Percentiles rank a stretch among this genome's conserved stretches.
Evolutionary conservation across 164 flowering plant species (phyloP).

Genomic region (Magnolia officinalis): DNA sequence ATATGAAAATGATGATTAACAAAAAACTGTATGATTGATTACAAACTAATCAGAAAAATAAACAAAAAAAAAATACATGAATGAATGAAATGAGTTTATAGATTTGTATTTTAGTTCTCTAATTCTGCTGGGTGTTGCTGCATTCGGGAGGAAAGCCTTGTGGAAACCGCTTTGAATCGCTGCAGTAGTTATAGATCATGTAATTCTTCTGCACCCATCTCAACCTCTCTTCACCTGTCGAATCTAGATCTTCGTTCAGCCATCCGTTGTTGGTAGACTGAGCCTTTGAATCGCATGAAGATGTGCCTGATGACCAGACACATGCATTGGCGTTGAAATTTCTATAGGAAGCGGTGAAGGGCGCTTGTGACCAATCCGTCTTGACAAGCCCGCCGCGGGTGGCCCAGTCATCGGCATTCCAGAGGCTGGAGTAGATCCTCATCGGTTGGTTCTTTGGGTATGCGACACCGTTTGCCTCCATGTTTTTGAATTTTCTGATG

Average conservation of each 20-base stretch:
- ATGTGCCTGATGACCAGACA: constrained; percentile 14
- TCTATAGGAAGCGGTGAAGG: constrained; percentile 24
- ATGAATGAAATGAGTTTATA: background rate
- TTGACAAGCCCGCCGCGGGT: constrained; percentile 26
- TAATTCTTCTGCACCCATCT: constrained; percentile 8
- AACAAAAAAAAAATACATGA: background rate
- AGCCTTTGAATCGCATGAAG: constrained; percentile 18
- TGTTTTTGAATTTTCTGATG: constrained; percentile 21
- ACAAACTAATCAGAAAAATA: too few species aligned
- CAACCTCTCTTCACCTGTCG: background rate
- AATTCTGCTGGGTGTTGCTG: background rate
- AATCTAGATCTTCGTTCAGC: background rate
- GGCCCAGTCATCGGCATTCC: constrained; percentile 32
- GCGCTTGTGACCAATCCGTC: constrained; percentile 25
- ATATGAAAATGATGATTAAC: too few species aligned
- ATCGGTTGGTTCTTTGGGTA: constrained; percentile 25
- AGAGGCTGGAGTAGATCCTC: constrained; percentile 25
- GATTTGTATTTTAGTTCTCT: background rate
- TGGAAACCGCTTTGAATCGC: constrained; percentile 3
- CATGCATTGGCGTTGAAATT: constrained; percentile 21
- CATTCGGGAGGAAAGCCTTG: constrained; percentile 11
- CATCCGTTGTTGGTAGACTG: background rate
- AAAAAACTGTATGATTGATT: too few species aligned
- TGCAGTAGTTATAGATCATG: constrained; percentile 11
- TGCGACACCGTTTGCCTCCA: constrained; percentile 13